Evolutionary conservation across 116 monocot genomes (phyloP), one percentile per base, ranked within the genome.

Genomic region (Dioscorea cayenensis): DNA sequence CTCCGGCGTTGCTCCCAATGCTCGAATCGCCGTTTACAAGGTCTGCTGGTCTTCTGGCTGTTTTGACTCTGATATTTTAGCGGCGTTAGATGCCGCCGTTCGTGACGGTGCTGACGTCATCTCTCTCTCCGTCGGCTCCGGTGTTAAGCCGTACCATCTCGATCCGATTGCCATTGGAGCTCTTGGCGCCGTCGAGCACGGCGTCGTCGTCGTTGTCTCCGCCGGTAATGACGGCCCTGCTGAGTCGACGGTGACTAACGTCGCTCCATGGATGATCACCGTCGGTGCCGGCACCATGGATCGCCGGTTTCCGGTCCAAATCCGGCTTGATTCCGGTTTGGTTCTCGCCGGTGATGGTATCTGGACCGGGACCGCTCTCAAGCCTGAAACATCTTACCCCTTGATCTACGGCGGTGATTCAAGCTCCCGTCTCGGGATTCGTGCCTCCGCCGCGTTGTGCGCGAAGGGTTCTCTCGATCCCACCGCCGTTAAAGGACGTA

Each of bases 261-360:
- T 67, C 27, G 77, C 88, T 2, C 94, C 90, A 0, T 94, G 94
- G 94, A 81, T 90, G 51, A 50, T 75, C 71, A 90, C 90, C 11
- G 87, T 90, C 68, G 94, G 84, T 13, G 94, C 88, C 9, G 80
- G 94, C 48, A 77, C 90, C 11, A 77, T 77, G 19, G 86, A 90
- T 75, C 81, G 87, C 17, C 63, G 37, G 13, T 75, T 94, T 64
- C 77, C 75, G 0, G 76, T 85, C 10, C 77, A 79, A 14, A 36
- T 90, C 23, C 62, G 60, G 0, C 86, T 94, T 16, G 83, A 81
- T 7, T 63, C 85, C 38, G 87, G 94, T 1, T 60, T 19, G 13
- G 28, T 73, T 49, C 22, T 78, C 60, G n/a, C 64, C 14, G 83
- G 80, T 2, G 60, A n/a, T 2, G 72, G 76, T 29, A 43, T 85